Evolutionary conservation across 2,329 filamentous ascomycete genomes (phyloP).

Genomic region (Stromatinia cepivora): DNA sequence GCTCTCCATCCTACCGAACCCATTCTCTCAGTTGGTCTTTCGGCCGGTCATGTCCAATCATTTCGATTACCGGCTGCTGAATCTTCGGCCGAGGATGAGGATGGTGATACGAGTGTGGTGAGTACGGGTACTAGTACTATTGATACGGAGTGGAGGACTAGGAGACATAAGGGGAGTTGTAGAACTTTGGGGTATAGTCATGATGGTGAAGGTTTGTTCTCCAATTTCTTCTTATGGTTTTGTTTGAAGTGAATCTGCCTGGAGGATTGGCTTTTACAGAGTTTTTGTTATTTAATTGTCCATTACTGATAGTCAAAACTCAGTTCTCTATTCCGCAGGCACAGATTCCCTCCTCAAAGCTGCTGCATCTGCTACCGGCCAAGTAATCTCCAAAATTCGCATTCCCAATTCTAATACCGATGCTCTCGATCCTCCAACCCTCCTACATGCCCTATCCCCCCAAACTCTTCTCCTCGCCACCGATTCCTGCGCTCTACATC

Average conservation of each 20-base stretch:
- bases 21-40: slow-evolving; percentile 81
- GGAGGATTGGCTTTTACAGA: not conserved
- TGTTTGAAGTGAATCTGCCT: not conserved
- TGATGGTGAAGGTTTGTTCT: slow-evolving; percentile 69
- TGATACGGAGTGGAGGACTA: slow-evolving; percentile 81
- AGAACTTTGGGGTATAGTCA: slow-evolving; percentile 74
- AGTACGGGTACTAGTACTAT: slow-evolving; percentile 71
- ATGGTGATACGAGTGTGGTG: slow-evolving; percentile 51
- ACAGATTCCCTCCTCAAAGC: slow-evolving; percentile 59
- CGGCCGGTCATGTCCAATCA: slow-evolving; percentile 81
- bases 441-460: slow-evolving; percentile 81
- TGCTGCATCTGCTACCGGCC: slow-evolving; percentile 58
- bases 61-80: slow-evolving; percentile 66
- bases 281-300: slow-evolving; percentile 18
- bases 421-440: slow-evolving; percentile 68
- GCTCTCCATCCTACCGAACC: slow-evolving; percentile 82
- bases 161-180: slow-evolving; percentile 92
- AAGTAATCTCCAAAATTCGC: slow-evolving; percentile 78
- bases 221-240: not conserved
- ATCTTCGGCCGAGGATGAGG: slow-evolving; percentile 51
- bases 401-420: slow-evolving; percentile 55
- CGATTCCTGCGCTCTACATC: slow-evolving; percentile 84
- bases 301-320: not conserved
- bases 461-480: slow-evolving; percentile 87
- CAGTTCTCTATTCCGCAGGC: slow-evolving; percentile 62